Conservation (phyloP, 768 basidiomycete species). For the Amanita muscaria region DNA sequence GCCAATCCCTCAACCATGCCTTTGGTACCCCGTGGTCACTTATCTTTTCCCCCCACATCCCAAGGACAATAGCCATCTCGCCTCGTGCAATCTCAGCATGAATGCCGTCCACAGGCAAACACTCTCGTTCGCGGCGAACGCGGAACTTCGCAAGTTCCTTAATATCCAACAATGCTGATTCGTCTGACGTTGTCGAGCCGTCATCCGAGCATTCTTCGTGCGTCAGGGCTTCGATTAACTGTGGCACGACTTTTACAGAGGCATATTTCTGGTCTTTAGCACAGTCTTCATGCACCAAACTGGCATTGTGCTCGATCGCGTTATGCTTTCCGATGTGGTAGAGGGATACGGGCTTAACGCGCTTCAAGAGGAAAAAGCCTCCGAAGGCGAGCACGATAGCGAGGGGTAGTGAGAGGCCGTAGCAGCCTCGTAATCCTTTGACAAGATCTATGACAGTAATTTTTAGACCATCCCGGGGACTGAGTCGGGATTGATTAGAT, state of each 20-base stretch:
- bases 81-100: constrained; percentile 59
- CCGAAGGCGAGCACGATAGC: constrained; percentile 40
- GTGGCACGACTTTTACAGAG: no score
- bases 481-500: no score
- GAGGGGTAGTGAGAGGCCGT: constrained; percentile 39
- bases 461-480: constrained; percentile 44
- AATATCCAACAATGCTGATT: constrained; percentile 20
- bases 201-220: no score
- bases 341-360: constrained; percentile 27
- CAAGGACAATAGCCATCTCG: constrained; percentile 58
- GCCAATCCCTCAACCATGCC: constrained; percentile 40
- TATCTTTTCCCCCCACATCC: constrained; percentile 38
- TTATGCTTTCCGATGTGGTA: constrained; percentile 39
- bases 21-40: constrained; percentile 33
- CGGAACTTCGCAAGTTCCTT: no score
- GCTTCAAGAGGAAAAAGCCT: constrained; percentile 35
- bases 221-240: no score
- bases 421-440: constrained; percentile 39
- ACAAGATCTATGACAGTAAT: constrained; percentile 32
- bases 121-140: constrained; percentile 36
- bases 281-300: constrained; percentile 45
- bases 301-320: constrained; percentile 51
- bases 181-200: no score
- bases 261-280: constrained; percentile 34
- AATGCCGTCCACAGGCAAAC: constrained; percentile 29